Conservation (phyloP, 805 yeast species). For the Saccharomycopsis fermentans region DNA sequence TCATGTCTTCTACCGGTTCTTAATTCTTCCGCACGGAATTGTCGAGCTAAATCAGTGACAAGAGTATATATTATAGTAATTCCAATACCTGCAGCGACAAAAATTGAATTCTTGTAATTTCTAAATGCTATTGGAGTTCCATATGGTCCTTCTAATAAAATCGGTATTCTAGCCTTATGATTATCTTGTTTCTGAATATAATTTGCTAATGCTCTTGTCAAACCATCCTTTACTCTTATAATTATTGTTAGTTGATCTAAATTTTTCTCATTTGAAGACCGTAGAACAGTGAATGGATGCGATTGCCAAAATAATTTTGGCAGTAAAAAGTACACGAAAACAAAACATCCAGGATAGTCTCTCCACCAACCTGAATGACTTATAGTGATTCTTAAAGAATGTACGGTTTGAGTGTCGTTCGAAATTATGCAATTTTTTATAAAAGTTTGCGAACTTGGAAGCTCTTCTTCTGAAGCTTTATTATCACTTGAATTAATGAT, state of each 20-base stretch:
- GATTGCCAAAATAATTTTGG: conserved; percentile 43
- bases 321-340: conserved; percentile 37
- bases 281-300: conserved; percentile 47
- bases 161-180: conserved; percentile 24
- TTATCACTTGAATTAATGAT: conserved; percentile 3
- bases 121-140: conserved; percentile 42
- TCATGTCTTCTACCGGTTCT: conserved; percentile 2
- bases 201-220: conserved; percentile 30
- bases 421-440: too few species aligned
- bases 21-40: conserved; percentile 7
- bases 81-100: conserved; percentile 70
- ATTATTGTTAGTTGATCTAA: conserved; percentile 29
- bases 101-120: conserved; percentile 42
- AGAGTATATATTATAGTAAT: conserved; percentile 50
- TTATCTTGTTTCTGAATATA: conserved; percentile 23
- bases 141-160: conserved; percentile 60
- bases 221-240: conserved; percentile 39
- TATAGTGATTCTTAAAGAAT: conserved; percentile 37
- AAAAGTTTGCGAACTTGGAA: neutral
- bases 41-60: conserved; percentile 29
- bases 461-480: neutral
- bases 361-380: conserved; percentile 36
- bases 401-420: neutral
- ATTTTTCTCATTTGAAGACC: conserved; percentile 25
- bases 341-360: conserved; percentile 35